Conservation (phyloP, 2,329 filamentous ascomycete genomes). For the Lizonia empirigonia region DNA sequence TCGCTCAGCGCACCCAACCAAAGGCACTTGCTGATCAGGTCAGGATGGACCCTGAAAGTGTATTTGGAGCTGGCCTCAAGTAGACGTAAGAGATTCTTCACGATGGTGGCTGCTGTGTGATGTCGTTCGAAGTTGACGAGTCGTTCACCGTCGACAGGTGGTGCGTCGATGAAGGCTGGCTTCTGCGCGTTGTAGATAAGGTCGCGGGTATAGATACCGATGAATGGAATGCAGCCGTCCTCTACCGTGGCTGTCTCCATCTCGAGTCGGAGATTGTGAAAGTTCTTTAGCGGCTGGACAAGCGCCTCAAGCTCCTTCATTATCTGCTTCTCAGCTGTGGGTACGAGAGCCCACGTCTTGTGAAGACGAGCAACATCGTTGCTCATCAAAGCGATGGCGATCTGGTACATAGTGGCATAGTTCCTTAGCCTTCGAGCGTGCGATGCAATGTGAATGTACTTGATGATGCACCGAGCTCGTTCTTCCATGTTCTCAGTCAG, state of each 20-base stretch:
- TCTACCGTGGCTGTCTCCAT: conserved; percentile 74
- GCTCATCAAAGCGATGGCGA: conserved; percentile 76
- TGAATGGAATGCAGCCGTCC: conserved; percentile 80
- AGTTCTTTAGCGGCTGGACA: conserved; percentile 78
- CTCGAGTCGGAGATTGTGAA: conserved; percentile 74
- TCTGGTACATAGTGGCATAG: conserved; percentile 82
- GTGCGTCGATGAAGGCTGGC: conserved; percentile 73
- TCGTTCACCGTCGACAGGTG: conserved; percentile 62
- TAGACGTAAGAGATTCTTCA: conserved; percentile 79
- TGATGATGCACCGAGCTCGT: conserved; percentile 76
- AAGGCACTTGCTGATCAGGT: conserved; percentile 79
- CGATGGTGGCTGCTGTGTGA: conserved; percentile 73
- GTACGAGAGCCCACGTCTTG: conserved; percentile 74
- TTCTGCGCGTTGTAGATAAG: conserved; percentile 81
- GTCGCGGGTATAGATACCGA: conserved; percentile 81
- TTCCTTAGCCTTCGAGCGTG: conserved; percentile 79
- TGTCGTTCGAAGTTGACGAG: conserved; percentile 85
- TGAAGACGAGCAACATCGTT: conserved; percentile 71
- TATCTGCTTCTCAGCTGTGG: conserved; percentile 67
- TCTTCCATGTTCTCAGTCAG: conserved; percentile 74
- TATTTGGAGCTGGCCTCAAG: conserved; percentile 80
- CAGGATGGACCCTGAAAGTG: conserved; percentile 73
- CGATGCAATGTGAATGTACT: conserved; percentile 79
- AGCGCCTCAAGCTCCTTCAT: conserved; percentile 72
- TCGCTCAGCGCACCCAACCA: conserved; percentile 81